Evolutionary conservation across 1,284 basidiomycete genomes (phyloP).

Genomic region (Boletellus sp.): DNA sequence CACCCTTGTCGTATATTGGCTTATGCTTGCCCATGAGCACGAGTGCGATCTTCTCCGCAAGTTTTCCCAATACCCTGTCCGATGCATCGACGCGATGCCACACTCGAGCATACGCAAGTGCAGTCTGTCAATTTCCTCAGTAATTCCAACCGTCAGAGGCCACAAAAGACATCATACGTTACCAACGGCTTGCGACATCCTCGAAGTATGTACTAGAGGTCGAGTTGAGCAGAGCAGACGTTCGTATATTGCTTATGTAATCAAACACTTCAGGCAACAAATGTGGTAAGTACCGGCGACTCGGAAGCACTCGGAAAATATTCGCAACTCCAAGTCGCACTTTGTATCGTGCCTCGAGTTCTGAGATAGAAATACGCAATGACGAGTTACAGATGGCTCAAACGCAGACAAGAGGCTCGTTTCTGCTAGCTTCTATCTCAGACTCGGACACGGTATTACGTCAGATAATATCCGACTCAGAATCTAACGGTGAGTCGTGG

Average conservation of each 20-base stretch:
- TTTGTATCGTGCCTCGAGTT: too few species aligned
- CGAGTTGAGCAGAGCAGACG: too few species aligned
- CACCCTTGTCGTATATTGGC: constrained; percentile 90
- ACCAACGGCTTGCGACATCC: constrained; percentile 64
- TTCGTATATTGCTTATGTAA: constrained; percentile 7
- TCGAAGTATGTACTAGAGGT: background rate
- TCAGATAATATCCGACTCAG: too few species aligned
- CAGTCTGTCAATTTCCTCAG: constrained; percentile 59
- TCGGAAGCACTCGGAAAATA: too few species aligned
- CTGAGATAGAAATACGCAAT: too few species aligned
- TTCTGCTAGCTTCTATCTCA: too few species aligned
- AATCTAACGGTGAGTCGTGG: too few species aligned
- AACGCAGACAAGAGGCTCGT: too few species aligned
- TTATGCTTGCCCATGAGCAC: constrained; percentile 99
- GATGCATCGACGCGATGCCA: constrained; percentile 97
- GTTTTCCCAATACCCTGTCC: constrained; percentile 86
- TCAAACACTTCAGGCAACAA: background rate
- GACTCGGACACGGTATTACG: too few species aligned
- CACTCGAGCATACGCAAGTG: constrained; percentile 86
- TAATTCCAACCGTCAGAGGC: background rate
- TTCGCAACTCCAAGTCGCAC: too few species aligned
- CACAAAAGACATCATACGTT: constrained; percentile 45
- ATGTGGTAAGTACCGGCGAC: too few species aligned
- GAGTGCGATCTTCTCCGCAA: constrained; percentile 90
- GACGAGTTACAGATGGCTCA: too few species aligned